Percentiles rank a stretch among this genome's conserved stretches.
Evolutionary conservation across 2,329 filamentous ascomycete genomes (phyloP).

Genomic region (Curvularia lunata): DNA sequence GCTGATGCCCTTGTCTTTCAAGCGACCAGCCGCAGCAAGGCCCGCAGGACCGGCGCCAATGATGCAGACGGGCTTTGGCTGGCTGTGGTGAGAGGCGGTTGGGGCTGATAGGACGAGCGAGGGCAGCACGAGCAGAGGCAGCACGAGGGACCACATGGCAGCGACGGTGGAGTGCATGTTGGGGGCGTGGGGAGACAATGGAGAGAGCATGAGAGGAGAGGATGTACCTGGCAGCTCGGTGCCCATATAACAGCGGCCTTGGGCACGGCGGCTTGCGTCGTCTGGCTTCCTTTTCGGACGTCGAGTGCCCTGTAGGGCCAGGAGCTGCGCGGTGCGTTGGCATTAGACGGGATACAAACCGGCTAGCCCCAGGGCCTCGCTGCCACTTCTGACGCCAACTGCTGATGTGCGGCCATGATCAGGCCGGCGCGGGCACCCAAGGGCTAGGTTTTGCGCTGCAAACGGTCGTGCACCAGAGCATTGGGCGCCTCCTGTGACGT

Average conservation of each 20-base stretch:
- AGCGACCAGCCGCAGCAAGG: conserved; percentile 42
- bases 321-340: conserved; percentile 47
- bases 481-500: conserved; percentile 40
- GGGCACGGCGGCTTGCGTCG: conserved; percentile 18
- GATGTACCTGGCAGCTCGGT: conserved; percentile 26
- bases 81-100: conserved; percentile 29
- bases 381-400: conserved; percentile 39
- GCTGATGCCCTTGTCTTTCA: conserved; percentile 45
- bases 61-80: conserved; percentile 45
- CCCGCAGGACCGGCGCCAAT: conserved; percentile 49
- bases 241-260: conserved; percentile 27
- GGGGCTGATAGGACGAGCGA: conserved; percentile 35
- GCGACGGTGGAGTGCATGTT: not conserved
- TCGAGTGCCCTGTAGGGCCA: conserved; percentile 26
- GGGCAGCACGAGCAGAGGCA: conserved; percentile 30
- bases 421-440: conserved; percentile 28
- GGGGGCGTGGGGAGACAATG: not conserved
- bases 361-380: conserved; percentile 26
- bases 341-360: conserved; percentile 30
- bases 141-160: conserved; percentile 32
- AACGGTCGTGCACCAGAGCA: conserved; percentile 36
- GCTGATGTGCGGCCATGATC: conserved; percentile 27
- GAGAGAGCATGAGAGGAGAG: conserved; percentile 18
- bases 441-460: conserved; percentile 24
- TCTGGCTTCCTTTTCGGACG: conserved; percentile 14